Conservation (phyloP, 176 grass and related monocot genomes). For the Phoenix dactylifera region DNA sequence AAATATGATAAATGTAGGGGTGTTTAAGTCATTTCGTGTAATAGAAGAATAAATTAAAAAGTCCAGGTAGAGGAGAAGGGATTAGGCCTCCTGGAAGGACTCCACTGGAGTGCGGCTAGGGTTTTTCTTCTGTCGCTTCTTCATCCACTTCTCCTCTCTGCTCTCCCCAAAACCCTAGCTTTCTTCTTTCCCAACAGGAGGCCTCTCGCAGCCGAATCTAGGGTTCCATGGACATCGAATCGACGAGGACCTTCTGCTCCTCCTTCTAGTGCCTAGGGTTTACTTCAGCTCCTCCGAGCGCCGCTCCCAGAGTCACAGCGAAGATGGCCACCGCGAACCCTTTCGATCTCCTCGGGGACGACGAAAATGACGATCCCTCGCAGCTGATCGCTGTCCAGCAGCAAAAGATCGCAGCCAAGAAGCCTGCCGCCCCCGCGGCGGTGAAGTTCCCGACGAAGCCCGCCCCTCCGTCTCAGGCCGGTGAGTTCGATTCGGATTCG, state of each 20-base stretch:
- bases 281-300: background rate
- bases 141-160: slow-evolving; percentile 4
- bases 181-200: background rate
- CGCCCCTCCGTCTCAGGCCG: slow-evolving; percentile 53
- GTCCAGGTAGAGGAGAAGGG: background rate
- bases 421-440: slow-evolving; percentile 17
- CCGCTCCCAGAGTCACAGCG: background rate
- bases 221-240: slow-evolving; percentile 26
- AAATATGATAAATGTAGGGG: too few species aligned
- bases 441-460: slow-evolving; percentile 54
- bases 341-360: slow-evolving; percentile 79
- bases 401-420: slow-evolving; percentile 47
- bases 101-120: slow-evolving; percentile 41
- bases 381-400: slow-evolving; percentile 44
- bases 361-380: slow-evolving; percentile 56
- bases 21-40: too few species aligned
- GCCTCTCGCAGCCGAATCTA: background rate
- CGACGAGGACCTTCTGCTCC: slow-evolving; percentile 1
- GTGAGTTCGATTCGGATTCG: slow-evolving; percentile 22
- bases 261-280: slow-evolving; percentile 13
- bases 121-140: slow-evolving; percentile 31
- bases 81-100: background rate
- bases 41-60: too few species aligned
- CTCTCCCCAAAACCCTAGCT: slow-evolving; percentile 22
- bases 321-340: slow-evolving; percentile 52